phyloP scores from a whole-genome alignment of 805 yeast species.

The Metschnikowia colocasiae region DNA sequence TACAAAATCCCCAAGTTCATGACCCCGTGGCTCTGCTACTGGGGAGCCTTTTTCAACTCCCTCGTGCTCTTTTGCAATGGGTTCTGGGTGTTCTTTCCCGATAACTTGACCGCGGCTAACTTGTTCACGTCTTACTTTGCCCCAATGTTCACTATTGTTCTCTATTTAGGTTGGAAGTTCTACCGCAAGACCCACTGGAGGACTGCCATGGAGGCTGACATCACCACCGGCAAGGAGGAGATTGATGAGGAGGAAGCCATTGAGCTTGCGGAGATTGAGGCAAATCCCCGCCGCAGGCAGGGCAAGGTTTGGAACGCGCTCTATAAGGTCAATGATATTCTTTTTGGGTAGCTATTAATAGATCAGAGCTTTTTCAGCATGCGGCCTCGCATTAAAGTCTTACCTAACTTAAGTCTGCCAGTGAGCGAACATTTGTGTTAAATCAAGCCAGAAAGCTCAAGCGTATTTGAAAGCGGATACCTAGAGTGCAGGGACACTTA shows the following conservation, averaged over 20 bases:
- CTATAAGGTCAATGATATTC: slow-evolving; percentile 21
- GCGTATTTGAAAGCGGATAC: too few species aligned
- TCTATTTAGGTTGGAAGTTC: slow-evolving; percentile 51
- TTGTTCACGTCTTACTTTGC: slow-evolving; percentile 39
- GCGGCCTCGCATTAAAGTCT: too few species aligned
- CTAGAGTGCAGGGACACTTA: too few species aligned
- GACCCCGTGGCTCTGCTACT: slow-evolving; percentile 16
- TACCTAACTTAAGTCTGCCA: too few species aligned
- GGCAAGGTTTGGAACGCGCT: slow-evolving; percentile 23
- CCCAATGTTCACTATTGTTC: slow-evolving; percentile 44
- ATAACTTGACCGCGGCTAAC: slow-evolving; percentile 30
- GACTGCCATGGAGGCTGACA: slow-evolving; percentile 48
- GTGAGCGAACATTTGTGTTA: too few species aligned
- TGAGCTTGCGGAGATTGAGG: slow-evolving; percentile 22
- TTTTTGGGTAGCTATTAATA: slow-evolving; percentile 18
- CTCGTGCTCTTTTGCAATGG: slow-evolving; percentile 38
- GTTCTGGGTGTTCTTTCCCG: slow-evolving; percentile 40
- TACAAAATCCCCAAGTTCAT: slow-evolving; percentile 15
- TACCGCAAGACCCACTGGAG: slow-evolving; percentile 46
- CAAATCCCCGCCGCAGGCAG: slow-evolving; percentile 18
- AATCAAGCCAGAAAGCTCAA: too few species aligned
- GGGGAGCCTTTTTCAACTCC: slow-evolving; percentile 20
- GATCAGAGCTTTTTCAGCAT: too few species aligned
- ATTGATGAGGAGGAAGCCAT: slow-evolving; percentile 56
- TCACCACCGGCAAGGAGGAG: slow-evolving; percentile 51